These are phyloP conservation scores for Ogataea pilisensis DNA, from an alignment of 805 yeast genomes.

Conservation along the genomic window DNA sequence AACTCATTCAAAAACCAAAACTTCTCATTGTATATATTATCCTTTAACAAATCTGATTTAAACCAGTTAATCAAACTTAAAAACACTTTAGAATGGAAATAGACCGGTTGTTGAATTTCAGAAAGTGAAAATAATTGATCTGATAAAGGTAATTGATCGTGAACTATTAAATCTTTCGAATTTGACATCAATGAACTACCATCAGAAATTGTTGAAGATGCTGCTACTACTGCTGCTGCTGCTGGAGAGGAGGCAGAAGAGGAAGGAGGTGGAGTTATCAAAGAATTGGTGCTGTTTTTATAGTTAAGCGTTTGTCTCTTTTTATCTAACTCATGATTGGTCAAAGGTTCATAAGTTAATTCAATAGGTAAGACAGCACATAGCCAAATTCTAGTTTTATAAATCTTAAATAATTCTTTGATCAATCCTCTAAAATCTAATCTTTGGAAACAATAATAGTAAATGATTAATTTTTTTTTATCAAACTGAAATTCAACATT, in stretches of 20 bases:
- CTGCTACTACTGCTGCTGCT: too few species aligned
- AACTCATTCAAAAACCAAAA: constrained; percentile 24
- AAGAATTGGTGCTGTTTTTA: not conserved
- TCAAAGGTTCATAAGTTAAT: constrained; percentile 26
- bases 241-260: constrained; percentile 16
- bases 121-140: constrained; percentile 38
- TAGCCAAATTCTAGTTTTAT: constrained; percentile 79
- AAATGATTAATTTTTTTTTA: constrained; percentile 70
- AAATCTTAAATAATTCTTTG: constrained; percentile 68
- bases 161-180: constrained; percentile 31
- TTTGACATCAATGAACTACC: too few species aligned
- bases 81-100: constrained; percentile 50
- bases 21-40: constrained; percentile 25
- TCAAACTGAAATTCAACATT: constrained; percentile 83
- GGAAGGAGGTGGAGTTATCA: constrained; percentile 7
- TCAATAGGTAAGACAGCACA: constrained; percentile 60
- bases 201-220: too few species aligned
- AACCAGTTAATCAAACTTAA: constrained; percentile 43
- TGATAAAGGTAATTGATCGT: constrained; percentile 30
- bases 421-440: constrained; percentile 72
- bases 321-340: constrained; percentile 28
- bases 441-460: constrained; percentile 59
- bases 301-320: constrained; percentile 5
- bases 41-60: constrained; percentile 33
- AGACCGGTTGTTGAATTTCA: constrained; percentile 36